Conservation (phyloP, 164 flowering plant genomes). For the Brasenia schreberi region DNA sequence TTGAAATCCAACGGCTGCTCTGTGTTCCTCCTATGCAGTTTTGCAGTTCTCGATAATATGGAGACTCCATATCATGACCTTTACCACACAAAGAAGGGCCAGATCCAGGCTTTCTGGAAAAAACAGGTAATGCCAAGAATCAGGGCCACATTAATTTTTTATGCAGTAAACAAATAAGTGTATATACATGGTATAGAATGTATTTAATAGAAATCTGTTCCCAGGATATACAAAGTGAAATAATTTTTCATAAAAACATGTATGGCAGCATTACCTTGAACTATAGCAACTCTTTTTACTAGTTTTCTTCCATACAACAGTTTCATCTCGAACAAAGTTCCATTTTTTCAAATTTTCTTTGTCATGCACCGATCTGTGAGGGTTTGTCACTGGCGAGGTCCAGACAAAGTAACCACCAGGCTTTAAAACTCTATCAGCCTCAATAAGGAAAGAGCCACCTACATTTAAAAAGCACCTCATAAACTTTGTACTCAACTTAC, state of each 20-base stretch:
- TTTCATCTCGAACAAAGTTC: constrained; percentile 73
- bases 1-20: constrained; percentile 80
- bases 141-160: no score
- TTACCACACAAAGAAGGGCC: constrained; percentile 59
- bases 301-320: constrained; percentile 92
- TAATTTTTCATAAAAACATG: no score
- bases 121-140: no score
- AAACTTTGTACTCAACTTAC: neutral
- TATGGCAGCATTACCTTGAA: no score
- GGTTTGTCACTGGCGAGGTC: constrained; percentile 81
- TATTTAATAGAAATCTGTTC: no score
- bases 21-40: constrained; percentile 75
- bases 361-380: constrained; percentile 32
- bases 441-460: constrained; percentile 78
- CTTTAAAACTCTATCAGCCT: constrained; percentile 81
- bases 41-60: constrained; percentile 83
- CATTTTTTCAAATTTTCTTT: constrained; percentile 62
- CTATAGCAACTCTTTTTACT: constrained; percentile 52
- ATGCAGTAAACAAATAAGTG: no score
- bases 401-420: constrained; percentile 99
- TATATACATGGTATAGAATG: no score
- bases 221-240: no score
- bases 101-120: constrained; percentile 55
- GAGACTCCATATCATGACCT: constrained; percentile 69
- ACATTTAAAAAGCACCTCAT: constrained; percentile 7